phyloP scores from a whole-genome alignment of 768 basidiomycete species.

The Amanita exitialis region DNA sequence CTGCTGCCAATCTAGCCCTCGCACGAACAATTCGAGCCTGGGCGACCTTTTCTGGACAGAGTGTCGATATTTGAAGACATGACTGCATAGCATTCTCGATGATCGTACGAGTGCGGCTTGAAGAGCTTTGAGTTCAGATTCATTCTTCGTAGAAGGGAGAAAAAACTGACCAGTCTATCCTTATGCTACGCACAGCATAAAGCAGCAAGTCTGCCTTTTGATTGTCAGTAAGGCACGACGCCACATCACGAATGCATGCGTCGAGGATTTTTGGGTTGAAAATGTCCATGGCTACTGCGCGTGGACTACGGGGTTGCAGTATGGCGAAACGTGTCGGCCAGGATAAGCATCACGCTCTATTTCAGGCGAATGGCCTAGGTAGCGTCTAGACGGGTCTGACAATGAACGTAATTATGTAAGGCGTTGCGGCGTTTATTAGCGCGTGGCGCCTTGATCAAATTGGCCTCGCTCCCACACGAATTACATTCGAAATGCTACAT shows the following conservation, averaged over 20 bases:
- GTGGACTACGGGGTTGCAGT: neutral
- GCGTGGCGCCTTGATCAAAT: too few species aligned
- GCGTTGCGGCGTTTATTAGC: neutral
- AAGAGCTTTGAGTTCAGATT: neutral
- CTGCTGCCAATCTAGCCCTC: conserved; percentile 52
- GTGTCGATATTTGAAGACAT: conserved; percentile 46
- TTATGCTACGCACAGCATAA: conserved; percentile 77
- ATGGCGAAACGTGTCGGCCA: neutral
- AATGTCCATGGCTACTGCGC: conserved; percentile 33
- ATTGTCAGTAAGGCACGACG: conserved; percentile 43
- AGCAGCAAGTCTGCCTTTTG: conserved; percentile 66
- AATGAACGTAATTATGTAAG: neutral
- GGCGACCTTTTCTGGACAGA: conserved; percentile 39
- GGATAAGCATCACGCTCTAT: neutral
- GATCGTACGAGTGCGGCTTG: conserved; percentile 44
- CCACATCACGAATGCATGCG: conserved; percentile 64
- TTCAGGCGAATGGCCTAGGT: neutral
- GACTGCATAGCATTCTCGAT: conserved; percentile 73
- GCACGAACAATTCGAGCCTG: conserved; percentile 59
- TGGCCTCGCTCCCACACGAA: neutral
- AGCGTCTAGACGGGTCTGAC: neutral
- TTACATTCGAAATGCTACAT: neutral
- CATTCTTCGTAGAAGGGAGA: conserved; percentile 7
- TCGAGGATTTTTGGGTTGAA: conserved; percentile 75
- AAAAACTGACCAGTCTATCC: conserved; percentile 49